Base-by-base conservation (phyloP, 768 basidiomycete genomes). In the Rhodosporidiobolus odoratus region DNA sequence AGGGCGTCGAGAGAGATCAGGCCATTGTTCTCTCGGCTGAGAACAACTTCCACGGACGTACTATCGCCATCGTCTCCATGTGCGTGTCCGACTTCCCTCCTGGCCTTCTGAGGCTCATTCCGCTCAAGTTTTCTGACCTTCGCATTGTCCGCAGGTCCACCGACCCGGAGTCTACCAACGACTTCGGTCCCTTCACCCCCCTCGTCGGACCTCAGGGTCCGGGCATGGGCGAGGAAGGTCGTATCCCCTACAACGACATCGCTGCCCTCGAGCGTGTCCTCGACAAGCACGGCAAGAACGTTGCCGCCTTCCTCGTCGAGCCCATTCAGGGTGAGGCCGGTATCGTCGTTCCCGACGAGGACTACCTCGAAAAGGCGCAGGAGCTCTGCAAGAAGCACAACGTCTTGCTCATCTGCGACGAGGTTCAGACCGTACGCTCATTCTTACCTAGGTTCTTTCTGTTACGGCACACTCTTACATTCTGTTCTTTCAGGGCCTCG, bases 261-360 rank as follows among this genome's bases (percentile, higher is more conserved):
- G 86, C 86, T 30, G 95, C 96, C 76, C 80, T 98, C n/a, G 85
- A 88, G 78, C 83, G 83, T n/a, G 95, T 91, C 9, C 80, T 99
- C 38, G 87, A 90, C 69, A 78, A 87, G 45, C 84, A 93, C 78
- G 93, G 95, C 15, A 80, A 88, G 71, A 84, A 89, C 67, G 87
- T 91, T 34, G 96, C 94, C 10, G 95, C 91, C 2, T 93, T 99
- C 83, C 84, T 99, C 65, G 85, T 99, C 5, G 96, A 99, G 81
- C 96, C 96, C 9, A 98, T 99, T 71, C 96, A 99, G 79, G 95
- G 95, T n/a, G 95, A 97, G 81, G 95, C 95, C 25, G 94, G 93
- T 17, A 95, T 99, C 75, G 87, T 97, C 68, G 90, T 98, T 17
- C 96, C 96, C 0, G 87, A 89, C 2, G 83, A 84, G 13, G 93